Evolutionary conservation across 225 moss, liverwort and hornwort genomes (phyloP).

Genomic region (Ulota crispa): DNA sequence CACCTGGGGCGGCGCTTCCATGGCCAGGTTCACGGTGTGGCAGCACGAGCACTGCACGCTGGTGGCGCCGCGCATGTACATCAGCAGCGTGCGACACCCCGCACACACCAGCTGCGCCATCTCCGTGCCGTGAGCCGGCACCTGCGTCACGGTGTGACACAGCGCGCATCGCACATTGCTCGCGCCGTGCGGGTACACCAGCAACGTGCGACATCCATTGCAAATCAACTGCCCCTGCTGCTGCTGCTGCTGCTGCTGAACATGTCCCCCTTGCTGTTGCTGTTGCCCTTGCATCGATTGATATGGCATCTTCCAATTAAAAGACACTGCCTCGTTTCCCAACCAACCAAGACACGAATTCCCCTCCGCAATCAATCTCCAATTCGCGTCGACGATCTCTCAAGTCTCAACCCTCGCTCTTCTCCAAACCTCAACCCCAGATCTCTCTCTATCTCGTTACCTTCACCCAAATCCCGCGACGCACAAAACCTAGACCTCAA

Average conservation of each 20-base stretch:
- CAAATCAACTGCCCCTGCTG: slow-evolving; percentile 87
- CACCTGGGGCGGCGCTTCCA: slow-evolving; percentile 51
- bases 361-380: not conserved
- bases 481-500: not conserved
- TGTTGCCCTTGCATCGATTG: slow-evolving; percentile 55
- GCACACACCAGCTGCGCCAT: slow-evolving; percentile 80
- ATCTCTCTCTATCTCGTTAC: not conserved
- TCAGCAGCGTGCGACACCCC: slow-evolving; percentile 80
- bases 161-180: slow-evolving; percentile 88
- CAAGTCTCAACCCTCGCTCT: not conserved
- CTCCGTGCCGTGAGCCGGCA: slow-evolving; percentile 67
- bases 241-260: slow-evolving; percentile 25
- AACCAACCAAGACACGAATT: not conserved
- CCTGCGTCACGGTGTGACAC: slow-evolving; percentile 78
- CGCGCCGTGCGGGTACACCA: slow-evolving; percentile 88
- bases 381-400: not conserved
- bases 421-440: not conserved
- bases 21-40: slow-evolving; percentile 62
- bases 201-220: slow-evolving; percentile 73
- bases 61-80: slow-evolving; percentile 88
- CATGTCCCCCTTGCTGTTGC: slow-evolving; percentile 26
- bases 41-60: slow-evolving; percentile 80
- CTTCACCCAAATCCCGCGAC: not conserved
- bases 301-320: slow-evolving; percentile 60
- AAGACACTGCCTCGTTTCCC: not conserved